Evolutionary conservation across 805 yeast species (phyloP), one percentile per base, ranked within the genome.

Genomic region (Scheffersomyces coipomensis): DNA sequence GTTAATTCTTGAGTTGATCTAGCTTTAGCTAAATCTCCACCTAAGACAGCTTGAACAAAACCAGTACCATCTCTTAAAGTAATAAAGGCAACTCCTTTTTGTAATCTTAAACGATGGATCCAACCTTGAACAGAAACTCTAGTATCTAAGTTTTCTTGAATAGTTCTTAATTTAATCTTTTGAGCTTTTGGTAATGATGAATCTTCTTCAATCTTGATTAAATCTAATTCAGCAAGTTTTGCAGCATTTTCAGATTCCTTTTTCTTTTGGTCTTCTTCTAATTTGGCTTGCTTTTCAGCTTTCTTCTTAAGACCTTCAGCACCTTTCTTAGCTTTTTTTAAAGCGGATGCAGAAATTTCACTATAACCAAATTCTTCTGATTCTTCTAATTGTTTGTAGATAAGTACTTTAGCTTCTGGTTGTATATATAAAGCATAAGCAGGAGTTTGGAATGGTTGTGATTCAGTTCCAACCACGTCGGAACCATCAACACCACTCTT

Each of bases 1-100:
- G 99, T 91, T 58, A 95, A 76, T 43, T 83, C 85, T 53, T 76
- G 71, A 32, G 98, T 90, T 64, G 79, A 83, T 66, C 85, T 81
- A 34, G 97, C 96, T 58, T 83, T 81, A 45, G 98, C 97, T 49
- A 95, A 75, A 61, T 90, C 96, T 38, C 98, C 99, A 33, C 84
- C 66, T 40, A 93, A 72, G 29, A 93, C 91, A 56, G 88, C 75
- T 71, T 93, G 99, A 46, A 93, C 60, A 63, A 58, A 89, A 2
- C 98, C 98, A 27, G 91, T 73, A 53, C 99, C 99, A 62, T 93
- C 99, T 73, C 99, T 84, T 56, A 93, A 71, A 30, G 95, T 93
- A 42, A 95, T 61, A 62, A 93, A 93, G 13, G 85, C 93, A 34
- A 88, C 77, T 33, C 95, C 96, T 72, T 95, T 93, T 66, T 93